Percentiles rank a stretch among this genome's conserved stretches.
Conservation (phyloP, 2,329 filamentous ascomycete species). For the Xylaria hypoxylon region DNA sequence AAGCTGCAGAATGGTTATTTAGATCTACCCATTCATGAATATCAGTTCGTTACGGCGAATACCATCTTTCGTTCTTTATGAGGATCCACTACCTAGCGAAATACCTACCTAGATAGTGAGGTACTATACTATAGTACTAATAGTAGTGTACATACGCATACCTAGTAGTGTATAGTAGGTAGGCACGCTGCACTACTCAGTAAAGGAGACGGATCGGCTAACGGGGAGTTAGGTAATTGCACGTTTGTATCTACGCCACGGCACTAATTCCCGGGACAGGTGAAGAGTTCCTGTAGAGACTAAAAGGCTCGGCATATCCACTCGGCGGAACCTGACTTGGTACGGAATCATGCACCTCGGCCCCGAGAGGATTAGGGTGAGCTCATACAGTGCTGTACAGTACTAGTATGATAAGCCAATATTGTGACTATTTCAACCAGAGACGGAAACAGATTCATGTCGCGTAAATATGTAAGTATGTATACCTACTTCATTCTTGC, state of each 20-base stretch:
- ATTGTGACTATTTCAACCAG: background rate
- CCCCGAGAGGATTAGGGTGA: conserved; percentile 15
- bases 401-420: background rate
- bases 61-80: background rate
- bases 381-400: conserved; percentile 15
- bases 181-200: too few relatives aligned
- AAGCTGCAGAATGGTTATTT: conserved; percentile 22
- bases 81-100: background rate
- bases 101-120: too few relatives aligned
- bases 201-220: conserved; percentile 1
- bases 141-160: background rate
- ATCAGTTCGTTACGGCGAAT: background rate
- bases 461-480: too few relatives aligned
- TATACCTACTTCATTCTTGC: background rate
- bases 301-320: conserved; percentile 21
- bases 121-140: too few relatives aligned
- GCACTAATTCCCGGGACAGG: conserved; percentile 1
- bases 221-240: background rate
- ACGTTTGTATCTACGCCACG: background rate
- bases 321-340: background rate
- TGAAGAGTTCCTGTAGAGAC: conserved; percentile 9
- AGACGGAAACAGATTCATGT: background rate
- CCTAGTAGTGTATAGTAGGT: too few relatives aligned
- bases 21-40: background rate
- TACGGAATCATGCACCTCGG: conserved; percentile 19